Evolutionary conservation across 345 rosid genomes (phyloP).

Genomic region (Sisymbrium altissimum): DNA sequence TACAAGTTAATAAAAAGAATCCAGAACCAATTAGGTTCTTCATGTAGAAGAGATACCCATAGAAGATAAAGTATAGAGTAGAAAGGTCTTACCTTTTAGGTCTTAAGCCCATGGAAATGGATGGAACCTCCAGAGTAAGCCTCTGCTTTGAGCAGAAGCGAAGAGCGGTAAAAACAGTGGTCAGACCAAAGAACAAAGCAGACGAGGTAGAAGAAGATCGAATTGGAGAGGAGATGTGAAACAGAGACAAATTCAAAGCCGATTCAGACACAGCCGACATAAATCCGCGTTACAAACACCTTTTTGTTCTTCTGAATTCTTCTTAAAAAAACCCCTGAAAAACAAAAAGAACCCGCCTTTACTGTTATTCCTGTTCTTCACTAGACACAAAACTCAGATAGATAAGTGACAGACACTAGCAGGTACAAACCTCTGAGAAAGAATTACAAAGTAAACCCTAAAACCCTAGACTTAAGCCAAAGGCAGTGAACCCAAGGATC

Average conservation of each 20-base stretch:
- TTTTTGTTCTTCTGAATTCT: neutral
- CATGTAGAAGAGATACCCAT: neutral
- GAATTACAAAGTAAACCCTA: neutral
- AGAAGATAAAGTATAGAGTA: neutral
- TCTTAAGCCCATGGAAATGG: conserved; percentile 90
- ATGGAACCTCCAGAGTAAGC: conserved; percentile 40
- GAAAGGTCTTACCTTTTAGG: conserved; percentile 51
- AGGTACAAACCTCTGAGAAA: neutral
- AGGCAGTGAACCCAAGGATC: neutral
- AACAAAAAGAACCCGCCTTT: conserved; percentile 4
- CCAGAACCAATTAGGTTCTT: conserved; percentile 7
- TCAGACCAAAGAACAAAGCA: conserved; percentile 15
- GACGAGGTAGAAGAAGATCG: conserved; percentile 16
- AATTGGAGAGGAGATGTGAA: conserved; percentile 44
- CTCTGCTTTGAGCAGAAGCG: conserved; percentile 62
- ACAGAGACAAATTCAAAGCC: conserved; percentile 66
- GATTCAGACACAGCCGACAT: conserved; percentile 79
- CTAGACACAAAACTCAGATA: conserved; percentile 12
- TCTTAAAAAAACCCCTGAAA: neutral
- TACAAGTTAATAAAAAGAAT: neutral
- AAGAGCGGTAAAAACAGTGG: conserved; percentile 35
- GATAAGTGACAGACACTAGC: neutral
- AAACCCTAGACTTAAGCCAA: neutral
- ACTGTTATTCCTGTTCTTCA: conserved; percentile 30
- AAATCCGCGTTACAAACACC: conserved; percentile 42